phyloP scores from a whole-genome alignment of 2,329 filamentous ascomycete species.

The Monilinia fructigena region DNA sequence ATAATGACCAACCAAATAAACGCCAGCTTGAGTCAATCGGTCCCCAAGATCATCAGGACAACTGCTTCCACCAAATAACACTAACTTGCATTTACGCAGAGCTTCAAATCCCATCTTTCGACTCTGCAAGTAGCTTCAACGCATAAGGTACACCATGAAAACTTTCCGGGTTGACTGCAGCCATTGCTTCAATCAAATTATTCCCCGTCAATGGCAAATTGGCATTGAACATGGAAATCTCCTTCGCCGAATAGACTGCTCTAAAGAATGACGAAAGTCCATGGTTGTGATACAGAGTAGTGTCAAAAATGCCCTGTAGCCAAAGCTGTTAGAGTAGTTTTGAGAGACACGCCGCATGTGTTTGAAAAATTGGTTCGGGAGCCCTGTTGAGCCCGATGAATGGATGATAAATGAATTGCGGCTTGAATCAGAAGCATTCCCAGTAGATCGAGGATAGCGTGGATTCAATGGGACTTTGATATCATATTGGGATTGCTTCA shows the following conservation, averaged over 20 bases:
- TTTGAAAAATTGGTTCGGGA: constrained; percentile 57
- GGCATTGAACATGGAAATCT: constrained; percentile 55
- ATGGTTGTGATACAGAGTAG: constrained; percentile 59
- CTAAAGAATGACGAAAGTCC: constrained; percentile 56
- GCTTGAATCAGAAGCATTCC: constrained; percentile 21
- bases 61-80: constrained; percentile 57
- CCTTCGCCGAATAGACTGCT: constrained; percentile 51
- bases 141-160: constrained; percentile 64
- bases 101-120: constrained; percentile 51
- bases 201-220: constrained; percentile 53
- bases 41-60: constrained; percentile 61
- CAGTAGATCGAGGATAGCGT: constrained; percentile 23
- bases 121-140: constrained; percentile 61
- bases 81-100: constrained; percentile 49
- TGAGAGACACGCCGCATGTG: constrained; percentile 41
- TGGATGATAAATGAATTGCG: constrained; percentile 37
- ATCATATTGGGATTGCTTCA: constrained; percentile 27
- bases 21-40: constrained; percentile 50
- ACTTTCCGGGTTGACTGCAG: constrained; percentile 48
- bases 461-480: constrained; percentile 21
- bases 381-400: constrained; percentile 52
- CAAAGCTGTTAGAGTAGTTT: constrained; percentile 40
- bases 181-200: constrained; percentile 48
- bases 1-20: constrained; percentile 57
- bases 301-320: constrained; percentile 47